A percentile compares a stretch with the other conserved stretches of the same genome.
phyloP scores from a whole-genome alignment of 768 basidiomycete genomes.

The Calocybe cyanea region DNA sequence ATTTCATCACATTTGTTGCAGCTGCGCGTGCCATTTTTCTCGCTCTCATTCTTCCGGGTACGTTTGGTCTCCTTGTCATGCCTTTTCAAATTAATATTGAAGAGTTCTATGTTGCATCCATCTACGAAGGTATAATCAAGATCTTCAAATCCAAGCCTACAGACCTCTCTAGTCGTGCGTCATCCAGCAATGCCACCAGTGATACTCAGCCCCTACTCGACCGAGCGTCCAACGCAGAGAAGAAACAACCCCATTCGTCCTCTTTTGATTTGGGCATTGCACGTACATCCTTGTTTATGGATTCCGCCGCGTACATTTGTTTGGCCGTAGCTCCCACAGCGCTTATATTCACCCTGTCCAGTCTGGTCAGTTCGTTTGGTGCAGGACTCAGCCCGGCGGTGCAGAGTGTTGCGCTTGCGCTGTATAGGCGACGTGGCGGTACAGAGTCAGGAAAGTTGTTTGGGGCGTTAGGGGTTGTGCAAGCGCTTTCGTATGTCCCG shows the following conservation, averaged over 20 bases:
- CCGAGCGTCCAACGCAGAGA: slow-evolving; percentile 12
- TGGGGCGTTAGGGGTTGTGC: slow-evolving; percentile 73
- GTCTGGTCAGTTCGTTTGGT: slow-evolving; percentile 52
- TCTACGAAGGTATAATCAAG: slow-evolving; percentile 36
- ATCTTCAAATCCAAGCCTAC: slow-evolving; percentile 42
- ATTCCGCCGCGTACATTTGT: slow-evolving; percentile 45
- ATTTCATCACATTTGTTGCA: slow-evolving; percentile 59
- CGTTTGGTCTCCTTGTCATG: slow-evolving; percentile 14
- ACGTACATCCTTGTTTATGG: slow-evolving; percentile 56
- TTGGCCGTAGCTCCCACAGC: slow-evolving; percentile 47
- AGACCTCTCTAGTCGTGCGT: slow-evolving; percentile 16
- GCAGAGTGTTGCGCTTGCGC: slow-evolving; percentile 68
- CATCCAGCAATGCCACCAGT: slow-evolving; percentile 20
- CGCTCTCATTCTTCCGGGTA: slow-evolving; percentile 58
- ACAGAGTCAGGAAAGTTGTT: slow-evolving; percentile 73
- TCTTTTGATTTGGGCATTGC: slow-evolving; percentile 70
- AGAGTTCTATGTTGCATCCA: slow-evolving; percentile 29
- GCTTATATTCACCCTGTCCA: slow-evolving; percentile 46
- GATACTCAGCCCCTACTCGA: slow-evolving; percentile 25
- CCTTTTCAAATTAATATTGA: neutral
- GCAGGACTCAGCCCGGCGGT: slow-evolving; percentile 61
- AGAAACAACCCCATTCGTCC: slow-evolving; percentile 36
- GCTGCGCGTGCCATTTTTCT: slow-evolving; percentile 52
- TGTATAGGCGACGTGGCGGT: slow-evolving; percentile 53
- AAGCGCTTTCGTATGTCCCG: slow-evolving; percentile 53